Evolutionary conservation across 2,329 filamentous ascomycete genomes (phyloP), one percentile per base, ranked within the genome.

Genomic region (Talaromyces sp.): DNA sequence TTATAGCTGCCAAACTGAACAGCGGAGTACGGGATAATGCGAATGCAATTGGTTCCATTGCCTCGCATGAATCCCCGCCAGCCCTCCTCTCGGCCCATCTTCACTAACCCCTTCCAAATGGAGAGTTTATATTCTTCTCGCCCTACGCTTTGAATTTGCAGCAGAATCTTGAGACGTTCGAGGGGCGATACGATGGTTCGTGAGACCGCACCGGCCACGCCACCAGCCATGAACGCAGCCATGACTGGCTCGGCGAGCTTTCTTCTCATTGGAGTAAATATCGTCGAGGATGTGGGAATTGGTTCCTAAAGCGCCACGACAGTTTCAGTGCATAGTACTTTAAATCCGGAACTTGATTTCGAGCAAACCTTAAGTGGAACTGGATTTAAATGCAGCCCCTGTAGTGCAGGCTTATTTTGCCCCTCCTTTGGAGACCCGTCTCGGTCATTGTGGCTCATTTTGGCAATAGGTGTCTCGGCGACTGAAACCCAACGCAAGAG

Each of bases 1-100:
- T 96, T 97, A 79, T 97, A 99, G 70, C 91, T 95, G 63, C 93
- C 93, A 74, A 99, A 99, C 70, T 99, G 94, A 36, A 97, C 94
- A 10, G 94, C 94, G 45, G 93, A 97, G 74, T 99, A 99, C 4
- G 94, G 94, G 47, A 99, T 91, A 62, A 99, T 99, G 57, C 94
- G 90, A 66, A 99, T 90, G 80, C 94, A 99, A 74, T 99, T 99
- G 56, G 92, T 97, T 58, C 94, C 94, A 71, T 99, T 99, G 47
- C 94, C 94, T 62, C 91, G 86, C 92, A 99, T 96, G 75, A 97
- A 96, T 0, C 94, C 94, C 72, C 86, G 86, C 91, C 92, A 97
- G 49, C 94, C 94, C 75, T 99, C 94, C 71, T 99, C 94, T 64
- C 81, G 86, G 87, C 93, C 96, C 88, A 99, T 99, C 75, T 99